Percentiles rank a stretch among this genome's conserved stretches.
phyloP scores from a whole-genome alignment of 2,329 filamentous ascomycete genomes.

The Alternaria novae-zelandiae region DNA sequence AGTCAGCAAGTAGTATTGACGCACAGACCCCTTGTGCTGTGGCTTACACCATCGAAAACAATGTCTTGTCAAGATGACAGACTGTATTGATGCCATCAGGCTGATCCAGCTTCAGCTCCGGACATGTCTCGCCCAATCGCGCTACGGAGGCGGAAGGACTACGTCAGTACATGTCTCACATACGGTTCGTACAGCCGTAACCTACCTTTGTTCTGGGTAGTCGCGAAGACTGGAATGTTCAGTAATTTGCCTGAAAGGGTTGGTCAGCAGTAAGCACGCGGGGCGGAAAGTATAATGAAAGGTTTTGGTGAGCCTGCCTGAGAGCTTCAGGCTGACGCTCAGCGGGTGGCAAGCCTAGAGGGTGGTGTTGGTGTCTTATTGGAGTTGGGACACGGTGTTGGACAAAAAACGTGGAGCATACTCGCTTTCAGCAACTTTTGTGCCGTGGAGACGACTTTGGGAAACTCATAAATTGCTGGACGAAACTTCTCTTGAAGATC shows the following conservation, averaged over 20 bases:
- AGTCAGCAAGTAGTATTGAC: background rate
- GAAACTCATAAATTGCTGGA: constrained; percentile 80
- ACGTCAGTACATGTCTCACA: background rate
- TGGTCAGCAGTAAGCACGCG: constrained; percentile 11
- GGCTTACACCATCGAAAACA: constrained; percentile 78
- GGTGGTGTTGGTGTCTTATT: background rate
- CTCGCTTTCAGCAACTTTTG: constrained; percentile 60
- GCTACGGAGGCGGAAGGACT: constrained; percentile 35
- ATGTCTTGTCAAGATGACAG: constrained; percentile 79
- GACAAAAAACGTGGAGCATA: constrained; percentile 26
- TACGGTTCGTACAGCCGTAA: background rate
- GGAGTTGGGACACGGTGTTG: background rate
- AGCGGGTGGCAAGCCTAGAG: background rate
- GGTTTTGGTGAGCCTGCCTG: constrained; percentile 1
- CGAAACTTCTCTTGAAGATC: constrained; percentile 96
- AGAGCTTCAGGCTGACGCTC: background rate
- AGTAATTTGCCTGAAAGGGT: constrained; percentile 59
- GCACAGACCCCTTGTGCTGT: background rate
- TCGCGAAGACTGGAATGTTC: constrained; percentile 79
- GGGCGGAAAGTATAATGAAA: background rate
- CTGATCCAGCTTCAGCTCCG: constrained; percentile 66
- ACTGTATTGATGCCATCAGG: constrained; percentile 60
- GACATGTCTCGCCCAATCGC: constrained; percentile 80
- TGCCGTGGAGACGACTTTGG: constrained; percentile 68
- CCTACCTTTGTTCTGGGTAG: constrained; percentile 74